Evolutionary conservation across 2,329 filamentous ascomycete species (phyloP), one percentile per base, ranked within the genome.

Genomic region (Diaporthe vexans): DNA sequence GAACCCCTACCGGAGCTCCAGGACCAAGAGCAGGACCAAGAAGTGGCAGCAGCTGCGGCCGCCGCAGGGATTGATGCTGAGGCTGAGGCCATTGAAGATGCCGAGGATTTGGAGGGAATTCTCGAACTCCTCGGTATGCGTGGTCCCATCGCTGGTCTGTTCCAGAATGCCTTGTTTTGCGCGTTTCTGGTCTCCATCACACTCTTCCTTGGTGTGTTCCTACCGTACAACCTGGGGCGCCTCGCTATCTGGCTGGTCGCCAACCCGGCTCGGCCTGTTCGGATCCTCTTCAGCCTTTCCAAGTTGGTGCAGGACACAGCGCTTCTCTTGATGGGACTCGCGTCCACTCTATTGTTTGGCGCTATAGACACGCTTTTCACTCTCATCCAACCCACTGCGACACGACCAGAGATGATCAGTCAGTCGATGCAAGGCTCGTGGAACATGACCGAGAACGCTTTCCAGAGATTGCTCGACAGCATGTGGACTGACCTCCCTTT

Each of bases 61-160:
- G 89, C 90, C 65, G 91, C 90, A 21, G 93, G 89, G 11, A 85
- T 96, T 48, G 94, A 98, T 72, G 89, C 91, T 71, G 92, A 94
- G 77, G 93, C 92, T 10, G 92, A 94, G 78, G 93, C 92, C 13
- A 89, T 95, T 56, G 94, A 95, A 57, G 94, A 98, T 78, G 94
- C 94, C 13, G 97, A 99, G 83, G 97, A 99, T 80, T 91, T 99
- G 21, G 97, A 99, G 81, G 97, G 97, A 0, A 94, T 99, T 70
- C 92, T 99, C 86, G 97, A 99, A 82, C 90, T 99, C 21, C 93
- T 99, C 74, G 97, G 97, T 51, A 97, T 99, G 94, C 94, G 97
- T 80, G 97, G 97, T 0, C 97, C 97, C 0, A 88, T 99, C 4
- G 93, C 93, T 19, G 95, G 95, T 3, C 89, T 99, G 8, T 91